Base-by-base conservation (phyloP, 768 basidiomycete species). In the Termitomyces eurrhizus region DNA sequence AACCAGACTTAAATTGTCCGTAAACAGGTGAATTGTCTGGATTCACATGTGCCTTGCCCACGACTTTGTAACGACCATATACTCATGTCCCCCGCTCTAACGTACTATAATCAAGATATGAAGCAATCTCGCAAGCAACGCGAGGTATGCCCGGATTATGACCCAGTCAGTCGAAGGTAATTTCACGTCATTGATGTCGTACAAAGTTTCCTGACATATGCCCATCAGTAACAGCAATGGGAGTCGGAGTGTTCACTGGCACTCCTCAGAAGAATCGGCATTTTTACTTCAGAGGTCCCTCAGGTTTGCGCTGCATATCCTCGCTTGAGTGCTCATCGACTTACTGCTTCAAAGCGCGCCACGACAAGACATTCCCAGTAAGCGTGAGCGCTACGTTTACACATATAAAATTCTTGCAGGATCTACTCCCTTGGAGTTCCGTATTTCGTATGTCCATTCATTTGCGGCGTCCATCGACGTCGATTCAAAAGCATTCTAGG, bases 361-460 rank as follows among this genome's bases (percentile, higher is more conserved):
- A 42, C 52, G 50, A 46, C 59, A 64, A 16, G 60, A 61, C 36
- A 66, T 62, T 35, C 66, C 70, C 13, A 71, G 21, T 33, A 50
- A 66, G 49, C 66, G 67, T 13, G 79, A 81, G 67, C 75, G 79
- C 49, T 83, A 80, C 66, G 62, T 82, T 18, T 87, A 86, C 65
- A 78, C 79, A 2, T 86, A 87, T 64, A 75, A 76, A 57, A 68
- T 87, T 53, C 61, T 72, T 2, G 79, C 75, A 32, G 78, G 73
- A 24, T 68, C 69, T 21, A 78, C 80, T 1, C 80, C 80, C 4
- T 57, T 83, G 39, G 76, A 81, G 49, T 79, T 87, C 61, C 63
- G 78, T 52, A 79, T 87, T 29, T 77, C 80, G 86, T 87, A 67
- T 65, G 84, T 72, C 16, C 52, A 49, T 24, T 13, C 42, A 33